Evolutionary conservation across 306 rosid species (phyloP).

Genomic region (Mimosa bimucronata): DNA sequence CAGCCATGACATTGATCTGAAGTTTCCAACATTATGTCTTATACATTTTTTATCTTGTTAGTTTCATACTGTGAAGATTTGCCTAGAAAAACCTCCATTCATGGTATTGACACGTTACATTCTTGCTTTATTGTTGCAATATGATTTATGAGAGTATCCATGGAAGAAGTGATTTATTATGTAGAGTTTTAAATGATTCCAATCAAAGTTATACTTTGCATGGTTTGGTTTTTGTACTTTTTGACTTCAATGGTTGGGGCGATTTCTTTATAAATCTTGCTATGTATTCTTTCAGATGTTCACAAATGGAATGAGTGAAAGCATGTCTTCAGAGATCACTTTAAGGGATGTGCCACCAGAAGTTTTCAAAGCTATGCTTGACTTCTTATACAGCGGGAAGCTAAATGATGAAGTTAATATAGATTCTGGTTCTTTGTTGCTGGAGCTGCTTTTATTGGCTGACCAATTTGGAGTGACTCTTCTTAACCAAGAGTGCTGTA

Average conservation of each 20-base stretch:
- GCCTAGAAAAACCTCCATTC: conserved; percentile 23
- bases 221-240: conserved; percentile 24
- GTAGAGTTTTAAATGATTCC: not conserved
- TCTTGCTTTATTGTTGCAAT: conserved; percentile 26
- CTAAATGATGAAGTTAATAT: conserved; percentile 51
- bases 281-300: conserved; percentile 70
- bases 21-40: conserved; percentile 18
- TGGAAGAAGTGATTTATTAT: conserved; percentile 12
- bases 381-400: conserved; percentile 78
- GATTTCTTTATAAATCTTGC: conserved; percentile 30
- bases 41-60: not conserved
- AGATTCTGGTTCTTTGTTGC: conserved; percentile 72
- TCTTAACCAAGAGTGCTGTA: conserved; percentile 95
- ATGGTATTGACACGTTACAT: conserved; percentile 18
- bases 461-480: conserved; percentile 90
- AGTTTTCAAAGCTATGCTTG: conserved; percentile 79
- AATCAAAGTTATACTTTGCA: conserved; percentile 26
- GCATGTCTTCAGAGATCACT: conserved; percentile 69
- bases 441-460: conserved; percentile 78
- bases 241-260: conserved; percentile 8
- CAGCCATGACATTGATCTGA: conserved; percentile 26
- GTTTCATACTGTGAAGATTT: conserved; percentile 17
- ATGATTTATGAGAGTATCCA: conserved; percentile 13
- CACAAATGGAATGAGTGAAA: conserved; percentile 99
- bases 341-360: conserved; percentile 80